These are phyloP conservation scores for Plasmodium chabaudi DNA, from an alignment of 169 alveolate species.

Conservation along the genomic window DNA sequence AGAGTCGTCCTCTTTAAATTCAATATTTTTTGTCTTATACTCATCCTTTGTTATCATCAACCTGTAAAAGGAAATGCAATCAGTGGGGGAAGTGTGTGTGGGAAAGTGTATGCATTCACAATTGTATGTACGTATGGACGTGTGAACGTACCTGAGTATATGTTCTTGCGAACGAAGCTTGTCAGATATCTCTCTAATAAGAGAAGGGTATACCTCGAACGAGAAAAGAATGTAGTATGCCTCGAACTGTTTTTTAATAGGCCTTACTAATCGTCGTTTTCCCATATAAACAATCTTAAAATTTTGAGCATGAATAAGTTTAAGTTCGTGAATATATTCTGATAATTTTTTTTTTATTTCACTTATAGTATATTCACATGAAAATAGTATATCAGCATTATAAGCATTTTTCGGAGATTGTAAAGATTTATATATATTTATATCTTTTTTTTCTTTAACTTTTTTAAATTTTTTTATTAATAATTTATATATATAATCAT, in stretches of 20 bases:
- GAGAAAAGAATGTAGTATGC: conserved; percentile 45
- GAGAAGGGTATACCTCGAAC: conserved; percentile 42
- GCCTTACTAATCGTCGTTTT: conserved; percentile 33
- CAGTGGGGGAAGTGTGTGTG: neutral
- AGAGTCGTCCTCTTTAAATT: conserved; percentile 15
- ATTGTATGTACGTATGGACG: neutral
- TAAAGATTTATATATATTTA: conserved; percentile 18
- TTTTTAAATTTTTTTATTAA: conserved; percentile 29
- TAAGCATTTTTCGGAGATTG: conserved; percentile 36
- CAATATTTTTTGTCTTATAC: conserved; percentile 10
- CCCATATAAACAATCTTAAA: conserved; percentile 33
- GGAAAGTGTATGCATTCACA: neutral
- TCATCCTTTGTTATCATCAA: conserved; percentile 32
- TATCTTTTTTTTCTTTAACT: conserved; percentile 11
- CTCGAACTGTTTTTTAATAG: conserved; percentile 40
- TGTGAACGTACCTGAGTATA: conserved; percentile 23
- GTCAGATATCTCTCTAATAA: conserved; percentile 15
- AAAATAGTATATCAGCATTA: conserved; percentile 32
- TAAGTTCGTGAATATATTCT: conserved; percentile 42
- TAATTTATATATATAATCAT: conserved; percentile 54
- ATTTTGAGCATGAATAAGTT: conserved; percentile 18
- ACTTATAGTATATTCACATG: conserved; percentile 34
- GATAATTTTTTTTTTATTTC: conserved; percentile 35
- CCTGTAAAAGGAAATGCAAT: neutral
- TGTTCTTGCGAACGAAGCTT: conserved; percentile 15